phyloP scores from a whole-genome alignment of 2,329 filamentous ascomycete genomes.

The Pseudogymnoascus sp. region DNA sequence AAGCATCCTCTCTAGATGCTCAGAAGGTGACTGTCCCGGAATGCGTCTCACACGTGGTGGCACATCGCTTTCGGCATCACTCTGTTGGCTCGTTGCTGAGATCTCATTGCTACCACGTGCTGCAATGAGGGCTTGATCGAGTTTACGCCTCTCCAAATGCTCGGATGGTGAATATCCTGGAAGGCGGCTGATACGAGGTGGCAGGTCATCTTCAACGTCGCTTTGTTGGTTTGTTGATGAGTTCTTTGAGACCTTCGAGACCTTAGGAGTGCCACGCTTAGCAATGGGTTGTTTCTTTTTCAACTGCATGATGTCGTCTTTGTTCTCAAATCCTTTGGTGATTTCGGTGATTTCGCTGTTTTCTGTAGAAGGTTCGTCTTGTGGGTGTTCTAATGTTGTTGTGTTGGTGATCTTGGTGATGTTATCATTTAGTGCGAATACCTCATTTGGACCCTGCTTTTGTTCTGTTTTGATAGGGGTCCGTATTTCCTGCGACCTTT shows the following conservation, averaged over 20 bases:
- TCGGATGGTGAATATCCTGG: background rate
- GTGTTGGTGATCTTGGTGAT: background rate
- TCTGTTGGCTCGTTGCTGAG: background rate
- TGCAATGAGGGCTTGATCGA: background rate
- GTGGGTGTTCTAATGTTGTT: background rate
- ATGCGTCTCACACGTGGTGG: background rate
- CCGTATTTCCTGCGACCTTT: background rate
- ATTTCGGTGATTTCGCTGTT: background rate
- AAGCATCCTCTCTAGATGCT: background rate
- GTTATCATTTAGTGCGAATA: background rate
- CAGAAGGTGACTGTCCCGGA: conserved; percentile 2
- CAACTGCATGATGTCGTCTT: background rate
- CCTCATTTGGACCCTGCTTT: background rate
- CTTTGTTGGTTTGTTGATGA: background rate
- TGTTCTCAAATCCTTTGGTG: background rate
- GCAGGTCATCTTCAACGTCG: background rate
- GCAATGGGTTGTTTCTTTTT: background rate
- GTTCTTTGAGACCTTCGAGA: background rate
- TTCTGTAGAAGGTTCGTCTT: background rate
- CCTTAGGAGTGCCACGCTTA: background rate
- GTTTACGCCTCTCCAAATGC: background rate
- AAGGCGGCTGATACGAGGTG: background rate
- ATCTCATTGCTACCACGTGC: background rate
- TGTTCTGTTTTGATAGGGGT: conserved; percentile 2
- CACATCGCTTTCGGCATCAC: background rate